Evolutionary conservation across 805 yeast genomes (phyloP).

Genomic region (Diddensiella caesifluorescens): DNA sequence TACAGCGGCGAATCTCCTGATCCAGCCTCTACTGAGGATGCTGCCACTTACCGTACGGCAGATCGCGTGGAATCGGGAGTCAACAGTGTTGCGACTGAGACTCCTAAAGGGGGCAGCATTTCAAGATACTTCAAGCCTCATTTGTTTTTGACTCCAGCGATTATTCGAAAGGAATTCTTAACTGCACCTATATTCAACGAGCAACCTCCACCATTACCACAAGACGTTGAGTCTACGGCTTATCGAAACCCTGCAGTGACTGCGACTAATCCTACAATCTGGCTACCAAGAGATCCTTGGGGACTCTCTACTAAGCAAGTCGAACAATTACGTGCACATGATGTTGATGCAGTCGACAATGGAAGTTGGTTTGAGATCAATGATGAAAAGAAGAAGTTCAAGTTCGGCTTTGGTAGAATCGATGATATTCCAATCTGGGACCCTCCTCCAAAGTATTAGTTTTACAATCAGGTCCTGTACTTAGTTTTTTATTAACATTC

Average conservation of each 20-base stretch:
- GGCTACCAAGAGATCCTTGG: constrained; percentile 89
- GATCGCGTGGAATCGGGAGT: constrained; percentile 1
- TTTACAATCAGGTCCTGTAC: no score
- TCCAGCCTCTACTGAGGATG: neutral
- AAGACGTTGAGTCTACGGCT: constrained; percentile 52
- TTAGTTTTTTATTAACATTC: neutral
- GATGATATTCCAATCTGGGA: constrained; percentile 22
- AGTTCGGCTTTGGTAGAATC: constrained; percentile 36
- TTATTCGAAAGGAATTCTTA: constrained; percentile 25
- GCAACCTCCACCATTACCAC: constrained; percentile 27
- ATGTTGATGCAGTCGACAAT: constrained; percentile 61
- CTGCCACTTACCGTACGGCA: neutral
- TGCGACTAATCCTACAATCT: constrained; percentile 65
- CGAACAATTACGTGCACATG: constrained; percentile 43
- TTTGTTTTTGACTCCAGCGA: constrained; percentile 40
- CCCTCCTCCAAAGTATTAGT: constrained; percentile 18
- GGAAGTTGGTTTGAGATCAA: constrained; percentile 51
- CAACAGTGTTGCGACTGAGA: neutral
- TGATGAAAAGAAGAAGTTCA: constrained; percentile 39
- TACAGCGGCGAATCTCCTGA: constrained; percentile 7
- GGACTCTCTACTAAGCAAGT: constrained; percentile 68
- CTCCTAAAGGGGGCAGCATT: constrained; percentile 25
- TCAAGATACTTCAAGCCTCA: constrained; percentile 53
- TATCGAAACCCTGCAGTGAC: constrained; percentile 72
- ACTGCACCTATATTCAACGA: constrained; percentile 28